Conservation (phyloP, 1,284 basidiomycete genomes). For the Sphagnurus paluster region DNA sequence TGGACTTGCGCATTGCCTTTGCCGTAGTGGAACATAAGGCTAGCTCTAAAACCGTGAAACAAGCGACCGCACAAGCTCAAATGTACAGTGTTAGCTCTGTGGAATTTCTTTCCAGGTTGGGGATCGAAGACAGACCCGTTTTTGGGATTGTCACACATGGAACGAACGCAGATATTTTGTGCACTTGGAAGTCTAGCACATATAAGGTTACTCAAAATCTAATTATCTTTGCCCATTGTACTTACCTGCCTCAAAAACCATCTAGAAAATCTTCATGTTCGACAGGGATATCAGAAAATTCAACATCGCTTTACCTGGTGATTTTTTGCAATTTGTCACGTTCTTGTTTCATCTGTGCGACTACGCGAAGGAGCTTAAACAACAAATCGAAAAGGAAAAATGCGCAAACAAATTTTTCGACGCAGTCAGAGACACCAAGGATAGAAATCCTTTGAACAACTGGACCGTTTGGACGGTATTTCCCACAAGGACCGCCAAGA, state of each 20-base stretch:
- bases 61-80: neutral
- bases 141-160: neutral
- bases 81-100: neutral
- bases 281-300: neutral
- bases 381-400: too few species aligned
- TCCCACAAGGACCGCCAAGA: too few species aligned
- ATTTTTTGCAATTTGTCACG: constrained; percentile 22
- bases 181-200: neutral
- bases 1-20: constrained; percentile 19
- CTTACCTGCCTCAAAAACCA: neutral
- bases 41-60: neutral
- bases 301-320: neutral
- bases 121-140: neutral
- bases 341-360: too few species aligned
- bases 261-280: neutral
- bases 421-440: too few species aligned
- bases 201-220: neutral
- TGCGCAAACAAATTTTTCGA: too few species aligned
- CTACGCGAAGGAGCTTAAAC: too few species aligned
- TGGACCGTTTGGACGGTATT: too few species aligned
- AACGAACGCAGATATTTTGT: neutral
- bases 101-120: neutral
- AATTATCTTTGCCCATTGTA: neutral
- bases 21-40: neutral
- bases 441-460: too few species aligned